Conservation (phyloP, 176 grass and related monocot species). For the Musa troglodytarum region DNA sequence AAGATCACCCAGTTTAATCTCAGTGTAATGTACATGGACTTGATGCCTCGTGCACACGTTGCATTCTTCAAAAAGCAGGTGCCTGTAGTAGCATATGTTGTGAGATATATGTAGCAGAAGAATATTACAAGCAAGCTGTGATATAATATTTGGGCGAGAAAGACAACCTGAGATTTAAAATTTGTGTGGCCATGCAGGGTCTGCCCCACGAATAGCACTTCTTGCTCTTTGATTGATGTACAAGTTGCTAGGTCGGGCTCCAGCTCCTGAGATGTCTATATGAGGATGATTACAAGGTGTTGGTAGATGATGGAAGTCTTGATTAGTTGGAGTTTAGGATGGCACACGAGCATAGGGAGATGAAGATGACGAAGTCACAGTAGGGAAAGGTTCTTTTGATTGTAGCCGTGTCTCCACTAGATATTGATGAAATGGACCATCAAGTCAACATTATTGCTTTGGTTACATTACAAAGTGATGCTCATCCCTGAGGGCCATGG, state of each 20-base stretch:
- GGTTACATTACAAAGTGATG: background rate
- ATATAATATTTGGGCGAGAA: too few relatives aligned
- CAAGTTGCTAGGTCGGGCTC: background rate
- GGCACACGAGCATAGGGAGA: background rate
- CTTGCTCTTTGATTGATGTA: background rate
- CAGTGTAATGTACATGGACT: too few relatives aligned
- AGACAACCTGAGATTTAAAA: background rate
- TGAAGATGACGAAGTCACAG: background rate
- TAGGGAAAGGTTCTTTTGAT: background rate
- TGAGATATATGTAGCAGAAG: too few relatives aligned
- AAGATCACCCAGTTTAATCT: background rate
- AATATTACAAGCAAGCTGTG: too few relatives aligned
- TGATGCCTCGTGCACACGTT: too few relatives aligned
- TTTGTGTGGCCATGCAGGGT: background rate
- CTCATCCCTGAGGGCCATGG: background rate
- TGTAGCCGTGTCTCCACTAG: background rate
- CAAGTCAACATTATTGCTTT: background rate
- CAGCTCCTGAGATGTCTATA: background rate
- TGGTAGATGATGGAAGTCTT: background rate
- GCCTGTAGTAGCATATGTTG: too few relatives aligned
- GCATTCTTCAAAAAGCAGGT: too few relatives aligned
- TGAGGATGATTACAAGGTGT: background rate
- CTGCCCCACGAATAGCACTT: too few relatives aligned
- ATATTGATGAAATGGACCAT: background rate
- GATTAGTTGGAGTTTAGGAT: background rate